Evolutionary conservation across 805 yeast genomes (phyloP).

Genomic region (Lipomyces spencermartinsiae): DNA sequence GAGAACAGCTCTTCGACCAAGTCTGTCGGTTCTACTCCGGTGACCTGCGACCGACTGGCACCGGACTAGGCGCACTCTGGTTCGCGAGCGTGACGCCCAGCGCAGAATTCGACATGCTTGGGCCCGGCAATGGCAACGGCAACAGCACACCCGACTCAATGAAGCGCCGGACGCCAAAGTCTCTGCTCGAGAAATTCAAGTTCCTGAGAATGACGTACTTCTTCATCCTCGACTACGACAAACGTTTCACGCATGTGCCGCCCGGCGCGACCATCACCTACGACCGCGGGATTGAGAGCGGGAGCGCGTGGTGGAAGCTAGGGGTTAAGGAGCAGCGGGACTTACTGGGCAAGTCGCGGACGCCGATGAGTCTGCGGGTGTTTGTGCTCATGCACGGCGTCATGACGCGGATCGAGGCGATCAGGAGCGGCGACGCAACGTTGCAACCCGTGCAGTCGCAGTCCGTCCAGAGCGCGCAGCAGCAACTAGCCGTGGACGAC

Average conservation of each 20-base stretch:
- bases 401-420: slow-evolving; percentile 25
- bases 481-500: not conserved
- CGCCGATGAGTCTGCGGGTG: slow-evolving; percentile 34
- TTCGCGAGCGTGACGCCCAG: slow-evolving; percentile 13
- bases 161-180: slow-evolving; percentile 34
- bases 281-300: slow-evolving; percentile 16
- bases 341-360: slow-evolving; percentile 33
- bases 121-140: not conserved
- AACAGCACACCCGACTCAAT: slow-evolving; percentile 9
- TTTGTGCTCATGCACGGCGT: slow-evolving; percentile 33
- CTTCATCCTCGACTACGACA: slow-evolving; percentile 34
- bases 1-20: slow-evolving; percentile 33
- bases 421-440: slow-evolving; percentile 11
- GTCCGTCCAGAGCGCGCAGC: slow-evolving; percentile 8
- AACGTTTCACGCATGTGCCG: slow-evolving; percentile 24
- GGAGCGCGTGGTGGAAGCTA: slow-evolving; percentile 31
- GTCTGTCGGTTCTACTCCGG: slow-evolving; percentile 31
- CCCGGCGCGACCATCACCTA: slow-evolving; percentile 11
- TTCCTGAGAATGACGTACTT: slow-evolving; percentile 34
- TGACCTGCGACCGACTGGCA: slow-evolving; percentile 12
- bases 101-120: not conserved
- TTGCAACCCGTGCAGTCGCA: not conserved
- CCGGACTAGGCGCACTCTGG: not conserved
- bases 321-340: slow-evolving; percentile 32
- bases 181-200: slow-evolving; percentile 35